Evolutionary conservation across 306 rosid species (phyloP).

Genomic region (Coriaria nepalensis): DNA sequence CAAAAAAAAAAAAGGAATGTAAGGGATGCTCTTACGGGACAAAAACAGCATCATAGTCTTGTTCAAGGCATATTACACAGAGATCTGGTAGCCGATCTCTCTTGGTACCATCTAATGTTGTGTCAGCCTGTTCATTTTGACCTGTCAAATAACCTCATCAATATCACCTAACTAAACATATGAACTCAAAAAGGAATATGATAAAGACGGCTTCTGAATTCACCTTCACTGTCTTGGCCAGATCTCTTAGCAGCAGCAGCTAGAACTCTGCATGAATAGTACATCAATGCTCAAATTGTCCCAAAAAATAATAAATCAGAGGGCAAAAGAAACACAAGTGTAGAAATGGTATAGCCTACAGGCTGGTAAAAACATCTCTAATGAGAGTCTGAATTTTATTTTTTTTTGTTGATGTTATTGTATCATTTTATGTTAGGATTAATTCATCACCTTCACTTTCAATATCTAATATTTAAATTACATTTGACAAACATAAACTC

Average conservation of each 20-base stretch:
- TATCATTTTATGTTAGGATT: no score
- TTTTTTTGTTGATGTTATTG: no score
- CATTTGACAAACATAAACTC: slow-evolving; percentile 13
- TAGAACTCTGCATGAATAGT: slow-evolving; percentile 63
- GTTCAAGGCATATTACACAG: slow-evolving; percentile 97
- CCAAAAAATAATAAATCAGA: slow-evolving; percentile 4
- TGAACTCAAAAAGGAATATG: slow-evolving; percentile 7
- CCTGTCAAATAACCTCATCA: slow-evolving; percentile 26
- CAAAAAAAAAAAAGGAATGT: no score
- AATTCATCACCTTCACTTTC: background rate
- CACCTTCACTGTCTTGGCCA: slow-evolving; percentile 66
- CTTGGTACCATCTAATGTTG: slow-evolving; percentile 39
- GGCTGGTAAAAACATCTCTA: no score
- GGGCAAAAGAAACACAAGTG: slow-evolving; percentile 1
- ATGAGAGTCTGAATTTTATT: no score
- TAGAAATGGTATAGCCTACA: no score
- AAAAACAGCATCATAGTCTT: slow-evolving; percentile 83
- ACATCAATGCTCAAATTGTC: background rate
- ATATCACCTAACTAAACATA: slow-evolving; percentile 5
- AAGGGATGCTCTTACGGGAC: slow-evolving; percentile 60
- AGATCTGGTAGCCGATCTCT: slow-evolving; percentile 73
- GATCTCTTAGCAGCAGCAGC: slow-evolving; percentile 89
- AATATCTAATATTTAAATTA: slow-evolving; percentile 14
- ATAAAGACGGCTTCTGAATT: slow-evolving; percentile 2
- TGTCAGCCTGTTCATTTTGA: slow-evolving; percentile 32